These are phyloP conservation scores for Lachancea meyersii DNA, from an alignment of 805 yeast genomes.

Conservation along the genomic window DNA sequence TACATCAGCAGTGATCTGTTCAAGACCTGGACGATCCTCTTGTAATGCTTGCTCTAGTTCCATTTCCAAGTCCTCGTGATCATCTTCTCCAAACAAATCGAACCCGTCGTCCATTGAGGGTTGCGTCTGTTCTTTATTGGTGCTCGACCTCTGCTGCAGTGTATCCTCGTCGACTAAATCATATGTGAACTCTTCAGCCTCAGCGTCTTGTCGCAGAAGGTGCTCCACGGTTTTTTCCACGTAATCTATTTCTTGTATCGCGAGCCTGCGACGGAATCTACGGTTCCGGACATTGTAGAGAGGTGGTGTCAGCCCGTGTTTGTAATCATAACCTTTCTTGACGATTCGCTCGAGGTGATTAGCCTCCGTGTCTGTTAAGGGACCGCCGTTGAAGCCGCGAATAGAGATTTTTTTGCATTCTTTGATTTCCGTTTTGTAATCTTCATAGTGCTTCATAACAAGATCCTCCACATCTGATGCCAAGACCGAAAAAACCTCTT, in stretches of 20 bases:
- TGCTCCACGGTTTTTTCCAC: slow-evolving; percentile 77
- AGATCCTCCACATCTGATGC: slow-evolving; percentile 41
- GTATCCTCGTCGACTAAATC: slow-evolving; percentile 61
- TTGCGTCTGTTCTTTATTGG: slow-evolving; percentile 13
- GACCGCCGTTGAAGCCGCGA: slow-evolving; percentile 25
- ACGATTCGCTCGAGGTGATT: slow-evolving; percentile 22
- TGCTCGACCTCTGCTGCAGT: slow-evolving; percentile 23
- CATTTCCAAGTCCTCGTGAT: slow-evolving; percentile 44
- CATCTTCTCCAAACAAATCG: slow-evolving; percentile 19
- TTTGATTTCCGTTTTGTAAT: slow-evolving; percentile 25
- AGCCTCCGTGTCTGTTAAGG: slow-evolving; percentile 25
- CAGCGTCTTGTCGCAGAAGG: slow-evolving; percentile 66
- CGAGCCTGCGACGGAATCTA: slow-evolving; percentile 64
- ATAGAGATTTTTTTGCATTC: slow-evolving; percentile 21
- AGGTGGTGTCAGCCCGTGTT: slow-evolving; percentile 84
- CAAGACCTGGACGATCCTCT: slow-evolving; percentile 32
- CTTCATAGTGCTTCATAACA: slow-evolving; percentile 27
- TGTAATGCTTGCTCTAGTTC: slow-evolving; percentile 54
- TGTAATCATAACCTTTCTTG: slow-evolving; percentile 35
- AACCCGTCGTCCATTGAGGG: slow-evolving; percentile 4
- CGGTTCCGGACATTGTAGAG: slow-evolving; percentile 62
- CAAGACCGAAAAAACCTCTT: slow-evolving; percentile 39
- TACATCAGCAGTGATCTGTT: slow-evolving; percentile 16
- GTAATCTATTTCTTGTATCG: slow-evolving; percentile 64
- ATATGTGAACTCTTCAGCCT: slow-evolving; percentile 73